Percentiles rank a stretch among this genome's conserved stretches.
Conservation (phyloP, 352 stramenopile genomes). For the Pythium rishiriense region DNA sequence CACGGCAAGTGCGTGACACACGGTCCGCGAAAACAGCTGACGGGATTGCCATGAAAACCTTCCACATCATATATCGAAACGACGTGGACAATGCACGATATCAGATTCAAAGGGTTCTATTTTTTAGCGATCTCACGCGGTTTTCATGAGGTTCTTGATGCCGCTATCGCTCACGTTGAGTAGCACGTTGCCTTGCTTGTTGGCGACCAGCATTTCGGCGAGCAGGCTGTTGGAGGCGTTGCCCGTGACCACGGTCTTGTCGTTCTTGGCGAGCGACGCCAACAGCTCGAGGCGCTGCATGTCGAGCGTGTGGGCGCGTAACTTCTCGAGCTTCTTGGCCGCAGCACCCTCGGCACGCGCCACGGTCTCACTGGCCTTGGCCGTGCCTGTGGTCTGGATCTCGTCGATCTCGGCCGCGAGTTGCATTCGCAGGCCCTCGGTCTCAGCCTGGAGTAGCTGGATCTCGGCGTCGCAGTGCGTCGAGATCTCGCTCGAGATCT, state of each 20-base stretch:
- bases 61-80: constrained; percentile 1
- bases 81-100: background rate
- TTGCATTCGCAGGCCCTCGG: constrained; percentile 26
- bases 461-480: constrained; percentile 34
- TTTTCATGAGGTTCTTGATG: constrained; percentile 31
- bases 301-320: constrained; percentile 27
- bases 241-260: constrained; percentile 27
- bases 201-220: constrained; percentile 35
- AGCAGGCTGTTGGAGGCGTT: constrained; percentile 28
- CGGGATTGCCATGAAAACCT: background rate
- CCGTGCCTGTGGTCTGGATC: constrained; percentile 26
- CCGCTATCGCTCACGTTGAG: constrained; percentile 33
- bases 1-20: background rate
- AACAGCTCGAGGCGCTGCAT: constrained; percentile 36
- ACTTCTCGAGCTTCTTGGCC: constrained; percentile 34
- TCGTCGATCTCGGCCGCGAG: constrained; percentile 29
- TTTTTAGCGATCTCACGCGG: constrained; percentile 1
- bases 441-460: constrained; percentile 31
- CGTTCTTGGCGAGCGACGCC: constrained; percentile 29
- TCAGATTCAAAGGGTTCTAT: background rate
- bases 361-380: constrained; percentile 32
- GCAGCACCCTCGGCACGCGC: constrained; percentile 32
- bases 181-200: constrained; percentile 34
- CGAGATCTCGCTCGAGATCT: constrained; percentile 33
- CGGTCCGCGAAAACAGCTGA: background rate